Evolutionary conservation across 1,284 basidiomycete species (phyloP).

Genomic region (Ustilago tritici): DNA sequence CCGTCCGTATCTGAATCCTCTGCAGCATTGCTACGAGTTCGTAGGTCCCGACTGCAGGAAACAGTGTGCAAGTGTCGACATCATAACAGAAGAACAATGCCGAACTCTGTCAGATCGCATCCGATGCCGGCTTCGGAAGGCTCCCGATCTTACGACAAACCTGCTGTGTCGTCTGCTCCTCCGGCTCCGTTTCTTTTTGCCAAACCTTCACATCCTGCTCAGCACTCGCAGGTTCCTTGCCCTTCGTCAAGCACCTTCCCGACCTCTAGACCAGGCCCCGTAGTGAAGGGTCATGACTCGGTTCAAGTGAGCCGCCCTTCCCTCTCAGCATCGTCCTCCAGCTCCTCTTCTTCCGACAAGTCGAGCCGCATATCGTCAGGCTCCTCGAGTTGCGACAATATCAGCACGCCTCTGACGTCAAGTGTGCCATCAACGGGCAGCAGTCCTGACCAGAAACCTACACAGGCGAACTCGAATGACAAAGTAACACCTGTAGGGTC

Average conservation of each 20-base stretch:
- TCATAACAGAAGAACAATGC: conserved; percentile 8
- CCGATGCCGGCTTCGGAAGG: conserved; percentile 21
- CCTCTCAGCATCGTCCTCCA: conserved; percentile 3
- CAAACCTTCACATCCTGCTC: not conserved
- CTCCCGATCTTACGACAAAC: conserved; percentile 24
- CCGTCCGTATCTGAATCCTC: not conserved
- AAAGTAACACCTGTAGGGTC: conserved; percentile 4
- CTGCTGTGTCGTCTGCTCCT: conserved; percentile 12
- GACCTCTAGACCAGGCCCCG: not conserved
- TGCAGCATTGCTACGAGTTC: not conserved
- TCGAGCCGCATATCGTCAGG: conserved; percentile 11
- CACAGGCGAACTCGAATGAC: conserved; percentile 8
- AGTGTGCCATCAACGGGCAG: not conserved
- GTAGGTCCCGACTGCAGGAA: not conserved
- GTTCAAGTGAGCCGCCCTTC: not conserved
- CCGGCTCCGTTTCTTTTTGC: conserved; percentile 3
- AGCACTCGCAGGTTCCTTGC: not conserved
- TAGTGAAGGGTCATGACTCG: not conserved
- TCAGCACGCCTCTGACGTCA: not conserved
- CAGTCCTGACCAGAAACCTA: not conserved
- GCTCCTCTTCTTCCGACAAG: not conserved
- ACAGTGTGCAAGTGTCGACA: not conserved
- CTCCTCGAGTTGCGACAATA: conserved; percentile 11
- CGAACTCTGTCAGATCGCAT: conserved; percentile 7
- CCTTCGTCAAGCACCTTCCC: not conserved